Evolutionary conservation across 1,284 basidiomycete genomes (phyloP).

Genomic region (Hypsizygus ulmarius): DNA sequence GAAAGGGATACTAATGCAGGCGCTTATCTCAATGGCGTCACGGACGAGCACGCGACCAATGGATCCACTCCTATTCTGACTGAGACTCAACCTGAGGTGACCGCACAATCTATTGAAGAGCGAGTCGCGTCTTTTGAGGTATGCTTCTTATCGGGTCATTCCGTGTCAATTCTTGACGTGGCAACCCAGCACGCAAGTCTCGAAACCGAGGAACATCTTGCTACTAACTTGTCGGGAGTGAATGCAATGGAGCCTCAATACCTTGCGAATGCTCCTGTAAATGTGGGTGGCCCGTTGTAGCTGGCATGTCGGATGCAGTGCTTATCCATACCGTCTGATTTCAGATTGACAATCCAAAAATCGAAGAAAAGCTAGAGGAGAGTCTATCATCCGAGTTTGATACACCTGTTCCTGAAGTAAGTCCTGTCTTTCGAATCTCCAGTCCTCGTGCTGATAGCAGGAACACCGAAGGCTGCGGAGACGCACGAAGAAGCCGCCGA

Average conservation of each 20-base stretch:
- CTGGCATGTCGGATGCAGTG: too few species aligned
- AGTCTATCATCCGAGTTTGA: background rate
- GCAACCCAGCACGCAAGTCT: constrained; percentile 4
- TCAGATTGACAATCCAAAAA: constrained; percentile 6
- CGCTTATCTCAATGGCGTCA: constrained; percentile 7
- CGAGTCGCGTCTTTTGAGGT: constrained; percentile 10
- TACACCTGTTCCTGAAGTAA: constrained; percentile 3
- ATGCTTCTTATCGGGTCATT: constrained; percentile 1
- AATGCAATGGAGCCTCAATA: background rate
- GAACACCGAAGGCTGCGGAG: background rate
- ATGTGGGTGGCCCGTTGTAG: background rate
- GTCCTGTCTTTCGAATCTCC: constrained; percentile 1
- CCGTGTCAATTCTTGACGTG: background rate
- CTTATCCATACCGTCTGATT: background rate
- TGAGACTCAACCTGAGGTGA: background rate
- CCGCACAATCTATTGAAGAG: background rate
- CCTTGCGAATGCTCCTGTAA: constrained; percentile 1
- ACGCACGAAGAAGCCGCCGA: background rate
- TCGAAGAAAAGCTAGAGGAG: constrained; percentile 1
- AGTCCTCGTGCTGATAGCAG: background rate
- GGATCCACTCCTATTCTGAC: background rate
- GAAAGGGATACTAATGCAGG: constrained; percentile 1
- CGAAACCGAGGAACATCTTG: constrained; percentile 8
- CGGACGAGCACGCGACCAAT: constrained; percentile 3
- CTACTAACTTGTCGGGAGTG: too few species aligned